A percentile compares a stretch with the other conserved stretches of the same genome.
These are phyloP conservation scores for Acanthamoeba healyi DNA, from an alignment of 208 protist genomes.

Conservation along the genomic window DNA sequence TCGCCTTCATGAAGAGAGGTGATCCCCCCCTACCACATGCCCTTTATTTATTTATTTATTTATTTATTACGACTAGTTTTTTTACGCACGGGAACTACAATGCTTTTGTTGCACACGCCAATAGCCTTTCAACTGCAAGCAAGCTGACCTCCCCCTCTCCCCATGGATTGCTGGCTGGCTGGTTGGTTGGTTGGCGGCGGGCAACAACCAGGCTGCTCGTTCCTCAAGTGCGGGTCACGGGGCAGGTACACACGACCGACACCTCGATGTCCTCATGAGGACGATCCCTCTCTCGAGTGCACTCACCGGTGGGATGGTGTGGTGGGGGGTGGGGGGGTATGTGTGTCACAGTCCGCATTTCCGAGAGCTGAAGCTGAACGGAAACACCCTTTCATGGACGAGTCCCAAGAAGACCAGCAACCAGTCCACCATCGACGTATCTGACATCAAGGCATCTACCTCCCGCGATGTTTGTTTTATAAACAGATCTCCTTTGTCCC, in stretches of 20 bases:
- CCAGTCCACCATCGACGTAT: slow-evolving; percentile 25
- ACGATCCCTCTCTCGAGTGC: too few relatives aligned
- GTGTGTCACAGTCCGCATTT: not conserved
- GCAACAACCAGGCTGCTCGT: not conserved
- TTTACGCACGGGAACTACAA: too few relatives aligned
- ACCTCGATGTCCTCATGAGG: too few relatives aligned
- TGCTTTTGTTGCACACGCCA: too few relatives aligned
- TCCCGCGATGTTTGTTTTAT: too few relatives aligned
- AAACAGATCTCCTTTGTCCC: too few relatives aligned
- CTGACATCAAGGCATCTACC: not conserved
- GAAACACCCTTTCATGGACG: slow-evolving; percentile 22
- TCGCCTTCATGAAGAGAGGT: slow-evolving; percentile 1
- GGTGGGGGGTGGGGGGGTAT: too few relatives aligned
- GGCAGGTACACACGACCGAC: slow-evolving; percentile 1
- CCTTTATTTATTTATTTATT: not conserved
- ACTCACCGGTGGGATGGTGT: too few relatives aligned
- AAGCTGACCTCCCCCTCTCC: too few relatives aligned
- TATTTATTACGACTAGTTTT: too few relatives aligned
- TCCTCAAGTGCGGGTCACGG: slow-evolving; percentile 29
- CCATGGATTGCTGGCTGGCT: too few relatives aligned
- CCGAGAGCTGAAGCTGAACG: slow-evolving; percentile 26
- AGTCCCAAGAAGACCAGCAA: slow-evolving; percentile 57
- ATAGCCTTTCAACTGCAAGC: too few relatives aligned
- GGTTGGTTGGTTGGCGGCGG: not conserved
- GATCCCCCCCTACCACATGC: not conserved